Evolutionary conservation across 2,329 filamentous ascomycete genomes (phyloP), one percentile per base, ranked within the genome.

Genomic region (Madurella fahalii): DNA sequence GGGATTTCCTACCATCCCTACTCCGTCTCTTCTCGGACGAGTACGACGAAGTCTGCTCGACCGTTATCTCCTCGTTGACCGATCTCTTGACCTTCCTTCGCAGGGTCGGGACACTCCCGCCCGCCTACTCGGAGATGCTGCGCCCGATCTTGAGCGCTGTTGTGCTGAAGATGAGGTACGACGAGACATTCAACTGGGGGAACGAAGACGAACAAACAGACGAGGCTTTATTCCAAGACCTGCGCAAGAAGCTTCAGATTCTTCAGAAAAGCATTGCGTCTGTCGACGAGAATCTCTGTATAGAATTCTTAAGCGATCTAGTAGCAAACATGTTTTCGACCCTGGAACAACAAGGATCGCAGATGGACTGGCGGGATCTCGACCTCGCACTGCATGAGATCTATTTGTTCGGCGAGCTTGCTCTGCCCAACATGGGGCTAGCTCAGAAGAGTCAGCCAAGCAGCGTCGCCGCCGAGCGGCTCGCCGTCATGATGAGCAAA

Each of bases 11-110:
- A 30, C 90, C 92, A 0, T 87, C 92, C 63, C 80, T 97, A 12
- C 77, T 99, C 48, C 89, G 93, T 40, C 96, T 96, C 77, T 96
- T 99, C 73, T 89, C 91, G 20, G 94, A 99, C 71, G 92, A 99
- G 68, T 99, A 95, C 70, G 94, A 99, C 71, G 94, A 99, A 74
- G 87, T 99, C 63, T 97, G 94, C 77, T 95, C 92, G 37, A 94
- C 90, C 12, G 90, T 97, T 55, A 95, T 99, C 58, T 89, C 92
- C 18, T 93, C 90, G 39, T 83, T 97, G 52, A 96, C 90, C 47
- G 95, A 99, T 65, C 82, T 97, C 47, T 81, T 99, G 57, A 91
- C 90, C 30, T 93, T 95, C 69, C 81, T 97, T 61, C 87, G 94
- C 54, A 95, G 92, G 71, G 77, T 91, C 39, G 81, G 86, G 12